Conservation (phyloP, 2,329 filamentous ascomycete genomes). For the Colletotrichum melonis region DNA sequence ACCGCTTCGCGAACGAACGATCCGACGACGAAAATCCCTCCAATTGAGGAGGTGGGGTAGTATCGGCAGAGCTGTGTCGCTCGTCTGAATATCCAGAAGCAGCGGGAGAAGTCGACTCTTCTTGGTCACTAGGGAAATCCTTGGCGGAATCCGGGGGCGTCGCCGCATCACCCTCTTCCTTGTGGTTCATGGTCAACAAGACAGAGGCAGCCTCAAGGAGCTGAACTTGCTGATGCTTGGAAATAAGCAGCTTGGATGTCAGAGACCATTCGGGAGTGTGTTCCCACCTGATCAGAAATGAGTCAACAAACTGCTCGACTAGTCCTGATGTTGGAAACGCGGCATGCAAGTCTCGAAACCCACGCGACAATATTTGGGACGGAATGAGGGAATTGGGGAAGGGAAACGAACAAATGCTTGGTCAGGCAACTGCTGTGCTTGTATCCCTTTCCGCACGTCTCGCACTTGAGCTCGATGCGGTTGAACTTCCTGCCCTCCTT, state of each 20-base stretch:
- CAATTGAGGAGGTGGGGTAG: slow-evolving; percentile 85
- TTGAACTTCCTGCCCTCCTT: slow-evolving; percentile 87
- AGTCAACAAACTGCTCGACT: slow-evolving; percentile 38
- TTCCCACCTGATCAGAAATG: slow-evolving; percentile 83
- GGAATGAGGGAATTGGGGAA: slow-evolving; percentile 53
- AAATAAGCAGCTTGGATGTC: slow-evolving; percentile 97
- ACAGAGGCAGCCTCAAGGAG: slow-evolving; percentile 97
- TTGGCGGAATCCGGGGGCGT: slow-evolving; percentile 75
- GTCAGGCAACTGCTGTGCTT: slow-evolving; percentile 99
- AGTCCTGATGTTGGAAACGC: background rate
- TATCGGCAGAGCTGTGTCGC: slow-evolving; percentile 86
- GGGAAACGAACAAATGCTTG: slow-evolving; percentile 98
- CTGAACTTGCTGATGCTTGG: slow-evolving; percentile 99
- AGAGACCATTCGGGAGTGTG: slow-evolving; percentile 98
- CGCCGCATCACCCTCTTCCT: slow-evolving; percentile 59
- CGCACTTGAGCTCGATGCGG: slow-evolving; percentile 90
- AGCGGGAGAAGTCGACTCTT: slow-evolving; percentile 77
- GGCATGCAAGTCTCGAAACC: slow-evolving; percentile 43
- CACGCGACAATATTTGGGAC: slow-evolving; percentile 34
- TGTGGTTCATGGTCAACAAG: slow-evolving; percentile 85
- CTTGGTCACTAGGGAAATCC: slow-evolving; percentile 81
- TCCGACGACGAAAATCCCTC: slow-evolving; percentile 70
- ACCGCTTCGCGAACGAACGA: slow-evolving; percentile 65
- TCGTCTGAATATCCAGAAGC: slow-evolving; percentile 85
- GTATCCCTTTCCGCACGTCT: slow-evolving; percentile 99